A percentile compares a stretch with the other conserved stretches of the same genome.
phyloP scores from a whole-genome alignment of 441 rosid species.

The Rhodomyrtus psidioides region DNA sequence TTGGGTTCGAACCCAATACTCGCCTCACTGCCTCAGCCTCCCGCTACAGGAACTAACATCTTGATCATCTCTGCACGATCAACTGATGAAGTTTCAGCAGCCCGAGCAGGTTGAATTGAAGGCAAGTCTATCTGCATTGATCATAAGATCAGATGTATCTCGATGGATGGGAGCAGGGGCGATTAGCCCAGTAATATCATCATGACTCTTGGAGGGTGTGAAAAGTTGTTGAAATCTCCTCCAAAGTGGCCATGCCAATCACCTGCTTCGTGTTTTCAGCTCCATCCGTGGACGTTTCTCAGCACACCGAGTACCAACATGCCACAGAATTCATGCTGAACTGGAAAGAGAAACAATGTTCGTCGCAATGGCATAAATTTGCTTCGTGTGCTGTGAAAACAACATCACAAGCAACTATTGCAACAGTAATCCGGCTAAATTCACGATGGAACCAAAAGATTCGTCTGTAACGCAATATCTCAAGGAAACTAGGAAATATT shows the following conservation, averaged over 20 bases:
- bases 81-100: not conserved
- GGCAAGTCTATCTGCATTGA: not conserved
- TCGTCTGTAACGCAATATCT: not conserved
- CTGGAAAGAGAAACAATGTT: not conserved
- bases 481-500: not conserved
- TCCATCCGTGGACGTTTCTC: not conserved
- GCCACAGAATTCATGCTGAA: not conserved
- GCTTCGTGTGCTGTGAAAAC: not conserved
- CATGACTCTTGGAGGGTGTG: not conserved
- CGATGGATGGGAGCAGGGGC: not conserved
- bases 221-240: not conserved
- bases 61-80: not conserved
- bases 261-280: not conserved
- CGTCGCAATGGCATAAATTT: not conserved
- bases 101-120: not conserved
- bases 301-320: not conserved
- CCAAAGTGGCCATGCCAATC: not conserved
- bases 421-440: not conserved
- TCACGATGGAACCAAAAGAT: not conserved
- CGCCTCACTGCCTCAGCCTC: not conserved
- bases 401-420: not conserved
- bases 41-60: not conserved
- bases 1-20: not conserved
- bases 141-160: not conserved
- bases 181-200: not conserved